Evolutionary conservation across 176 grass and related monocot genomes (phyloP).

Genomic region (Olyra latifolia): DNA sequence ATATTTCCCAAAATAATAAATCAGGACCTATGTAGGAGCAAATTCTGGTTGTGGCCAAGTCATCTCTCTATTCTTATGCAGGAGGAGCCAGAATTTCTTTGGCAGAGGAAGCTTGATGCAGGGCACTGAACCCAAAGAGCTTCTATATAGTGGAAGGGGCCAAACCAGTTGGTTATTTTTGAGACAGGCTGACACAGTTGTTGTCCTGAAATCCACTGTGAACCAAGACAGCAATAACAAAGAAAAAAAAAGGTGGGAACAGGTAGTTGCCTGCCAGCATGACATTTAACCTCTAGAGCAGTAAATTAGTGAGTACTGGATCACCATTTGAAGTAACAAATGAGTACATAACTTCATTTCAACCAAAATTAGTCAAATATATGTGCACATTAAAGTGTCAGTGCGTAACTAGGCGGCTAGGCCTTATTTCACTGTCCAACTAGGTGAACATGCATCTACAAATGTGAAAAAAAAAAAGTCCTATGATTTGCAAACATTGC

Average conservation of each 20-base stretch:
- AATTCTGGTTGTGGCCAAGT: neutral
- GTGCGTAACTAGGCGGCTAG: neutral
- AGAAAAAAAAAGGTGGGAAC: constrained; percentile 30
- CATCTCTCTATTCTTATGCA: constrained; percentile 12
- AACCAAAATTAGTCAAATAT: neutral
- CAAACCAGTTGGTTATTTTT: constrained; percentile 50
- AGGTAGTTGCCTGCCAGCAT: constrained; percentile 23
- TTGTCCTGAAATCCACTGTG: constrained; percentile 48
- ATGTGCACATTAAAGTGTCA: neutral
- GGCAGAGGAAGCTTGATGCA: constrained; percentile 11
- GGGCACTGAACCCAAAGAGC: constrained; percentile 28
- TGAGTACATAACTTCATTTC: neutral
- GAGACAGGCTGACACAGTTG: constrained; percentile 38
- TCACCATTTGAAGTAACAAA: neutral
- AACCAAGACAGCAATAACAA: constrained; percentile 25
- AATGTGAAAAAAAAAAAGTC: neutral
- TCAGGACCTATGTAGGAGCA: neutral
- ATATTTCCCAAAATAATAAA: neutral
- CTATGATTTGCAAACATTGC: constrained; percentile 3
- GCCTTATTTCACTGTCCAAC: neutral
- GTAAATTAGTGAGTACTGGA: constrained; percentile 20
- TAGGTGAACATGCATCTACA: neutral
- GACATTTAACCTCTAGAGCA: constrained; percentile 6
- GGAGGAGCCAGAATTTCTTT: constrained; percentile 31
- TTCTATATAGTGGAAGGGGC: constrained; percentile 53